These are phyloP conservation scores for Rheum nobile DNA, from an alignment of 148 eudicot species.

Conservation along the genomic window DNA sequence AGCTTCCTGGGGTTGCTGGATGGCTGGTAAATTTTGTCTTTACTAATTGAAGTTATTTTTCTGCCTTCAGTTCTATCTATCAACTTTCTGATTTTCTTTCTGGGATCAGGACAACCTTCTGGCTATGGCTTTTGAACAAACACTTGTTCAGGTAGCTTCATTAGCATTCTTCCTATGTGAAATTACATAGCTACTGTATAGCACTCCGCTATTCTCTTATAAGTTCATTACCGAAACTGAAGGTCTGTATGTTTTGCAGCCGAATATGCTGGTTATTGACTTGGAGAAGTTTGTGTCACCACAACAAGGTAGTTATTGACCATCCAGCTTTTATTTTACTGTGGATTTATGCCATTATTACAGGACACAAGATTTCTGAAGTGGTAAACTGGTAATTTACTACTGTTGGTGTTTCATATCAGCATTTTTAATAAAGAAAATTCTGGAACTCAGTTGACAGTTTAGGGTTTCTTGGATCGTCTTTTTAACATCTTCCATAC, in stretches of 20 bases:
- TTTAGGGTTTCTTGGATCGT: background rate
- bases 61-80: conserved; percentile 3
- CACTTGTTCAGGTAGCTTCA: conserved; percentile 81
- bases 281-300: conserved; percentile 81
- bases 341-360: too few relatives aligned
- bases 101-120: conserved; percentile 70
- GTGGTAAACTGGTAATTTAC: too few relatives aligned
- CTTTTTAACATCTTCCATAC: background rate
- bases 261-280: conserved; percentile 92
- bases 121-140: conserved; percentile 79
- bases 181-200: background rate
- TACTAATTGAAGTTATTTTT: background rate
- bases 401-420: background rate
- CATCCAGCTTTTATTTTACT: background rate
- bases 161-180: background rate
- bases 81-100: background rate
- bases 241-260: conserved; percentile 40
- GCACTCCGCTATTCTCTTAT: background rate
- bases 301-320: conserved; percentile 46
- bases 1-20: conserved; percentile 91
- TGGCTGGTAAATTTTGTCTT: conserved; percentile 50
- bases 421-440: background rate
- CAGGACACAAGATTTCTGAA: too few relatives aligned
- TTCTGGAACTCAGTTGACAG: background rate
- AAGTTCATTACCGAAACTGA: background rate